Evolutionary conservation across 1,139 yeast genomes (phyloP), one percentile per base, ranked within the genome.

Genomic region (Kodamaea alishanica): DNA sequence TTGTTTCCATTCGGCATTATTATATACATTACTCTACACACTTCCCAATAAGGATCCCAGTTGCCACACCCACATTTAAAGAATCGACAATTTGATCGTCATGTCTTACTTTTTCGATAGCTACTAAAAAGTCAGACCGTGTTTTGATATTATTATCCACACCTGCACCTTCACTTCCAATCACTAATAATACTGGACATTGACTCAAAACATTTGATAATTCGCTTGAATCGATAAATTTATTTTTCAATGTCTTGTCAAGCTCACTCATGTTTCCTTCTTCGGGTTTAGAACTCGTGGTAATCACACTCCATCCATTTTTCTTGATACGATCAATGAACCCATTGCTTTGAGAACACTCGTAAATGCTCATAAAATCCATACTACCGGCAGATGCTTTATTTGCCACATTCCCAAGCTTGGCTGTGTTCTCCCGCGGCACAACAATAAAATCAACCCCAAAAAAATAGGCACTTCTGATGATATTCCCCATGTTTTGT

Each of bases 361-460:
- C 70, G 56, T 71, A 84, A 4, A 89, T 70, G 6, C 80, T 79
- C 55, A 86, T 60, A 42, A 79, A 69, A 50, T 90, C 97, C 44
- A 86, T 63, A 0, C 96, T 92, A n/a, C 97, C 97, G 3, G 88
- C 84, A 6, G 95, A 77, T 0, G 95, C 80, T 56, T 89, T 90
- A 26, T 81, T 76, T 1, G 89, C 90, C 1, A 77, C 83, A 0
- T 96, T 88, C 0, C 88, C 79, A 45, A 89, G 58, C 23, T 81
- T 75, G 1, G 96, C 88, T 49, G 87, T 77, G 54, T 86, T 83
- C 45, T 75, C 77, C 32, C 76, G 78, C 2, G 95, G 84, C 35
- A 84, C 64, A 2, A 85, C 77, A 9, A 89, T 66, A 51, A 87
- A 85, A 59, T 89, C 96, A 1, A 76, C 95, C 2, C 97, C 97